phyloP scores from a whole-genome alignment of 2,329 filamentous ascomycete genomes.

The Sporothrix sp. region DNA sequence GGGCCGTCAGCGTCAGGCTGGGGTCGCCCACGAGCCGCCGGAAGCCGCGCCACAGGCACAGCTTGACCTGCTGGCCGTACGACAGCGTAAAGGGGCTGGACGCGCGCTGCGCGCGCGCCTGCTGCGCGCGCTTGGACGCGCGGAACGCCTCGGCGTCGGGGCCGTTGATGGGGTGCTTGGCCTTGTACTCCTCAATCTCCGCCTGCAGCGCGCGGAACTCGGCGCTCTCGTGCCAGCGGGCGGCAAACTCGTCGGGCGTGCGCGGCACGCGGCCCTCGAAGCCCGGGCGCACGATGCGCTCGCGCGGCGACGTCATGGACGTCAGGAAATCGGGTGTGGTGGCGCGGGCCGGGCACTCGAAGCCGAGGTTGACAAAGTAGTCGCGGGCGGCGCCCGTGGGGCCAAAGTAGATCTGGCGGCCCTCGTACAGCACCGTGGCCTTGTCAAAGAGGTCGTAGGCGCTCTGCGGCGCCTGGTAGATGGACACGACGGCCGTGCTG shows the following conservation, averaged over 20 bases:
- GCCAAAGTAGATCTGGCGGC: constrained; percentile 55
- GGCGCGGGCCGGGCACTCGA: constrained; percentile 55
- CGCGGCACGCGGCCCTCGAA: constrained; percentile 47
- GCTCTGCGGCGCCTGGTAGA: constrained; percentile 59
- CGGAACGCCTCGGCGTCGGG: constrained; percentile 49
- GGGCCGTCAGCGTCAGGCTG: constrained; percentile 57
- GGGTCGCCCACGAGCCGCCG: constrained; percentile 68
- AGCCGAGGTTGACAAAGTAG: constrained; percentile 59
- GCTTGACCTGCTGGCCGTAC: constrained; percentile 60
- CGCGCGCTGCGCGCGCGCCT: constrained; percentile 48
- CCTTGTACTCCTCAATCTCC: constrained; percentile 48
- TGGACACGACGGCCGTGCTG: constrained; percentile 58
- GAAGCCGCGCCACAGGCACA: constrained; percentile 76
- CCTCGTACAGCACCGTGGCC: constrained; percentile 48
- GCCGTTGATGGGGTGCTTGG: constrained; percentile 42
- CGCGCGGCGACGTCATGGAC: constrained; percentile 52
- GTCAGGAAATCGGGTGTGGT: constrained; percentile 65
- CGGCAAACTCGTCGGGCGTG: constrained; percentile 52
- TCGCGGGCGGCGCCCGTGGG: constrained; percentile 47
- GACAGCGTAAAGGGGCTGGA: constrained; percentile 79
- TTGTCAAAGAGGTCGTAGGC: constrained; percentile 58
- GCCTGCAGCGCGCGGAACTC: constrained; percentile 41
- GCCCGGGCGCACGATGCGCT: constrained; percentile 46
- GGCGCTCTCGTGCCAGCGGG: constrained; percentile 46
- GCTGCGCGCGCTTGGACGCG: constrained; percentile 42